These are phyloP conservation scores for Physaria fendleri DNA, from an alignment of 345 rosid genomes.

Conservation along the genomic window DNA sequence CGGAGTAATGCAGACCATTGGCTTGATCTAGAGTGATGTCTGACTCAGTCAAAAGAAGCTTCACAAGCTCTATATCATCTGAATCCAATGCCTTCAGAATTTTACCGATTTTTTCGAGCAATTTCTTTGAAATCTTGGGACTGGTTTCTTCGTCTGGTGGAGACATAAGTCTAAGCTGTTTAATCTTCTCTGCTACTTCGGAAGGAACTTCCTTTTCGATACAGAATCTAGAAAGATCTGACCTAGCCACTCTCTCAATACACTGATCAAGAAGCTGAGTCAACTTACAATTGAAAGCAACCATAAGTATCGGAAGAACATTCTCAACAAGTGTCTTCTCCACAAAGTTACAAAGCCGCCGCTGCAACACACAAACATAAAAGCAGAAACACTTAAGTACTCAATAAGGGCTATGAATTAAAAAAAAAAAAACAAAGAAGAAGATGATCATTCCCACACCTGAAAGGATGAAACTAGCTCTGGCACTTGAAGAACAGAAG, in stretches of 20 bases:
- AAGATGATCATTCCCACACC: conserved; percentile 31
- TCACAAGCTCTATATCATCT: conserved; percentile 91
- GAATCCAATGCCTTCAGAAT: conserved; percentile 90
- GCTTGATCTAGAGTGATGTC: conserved; percentile 69
- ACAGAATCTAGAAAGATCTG: conserved; percentile 63
- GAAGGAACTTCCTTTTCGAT: conserved; percentile 80
- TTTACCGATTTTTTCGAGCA: conserved; percentile 60
- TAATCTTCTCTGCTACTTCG: conserved; percentile 56
- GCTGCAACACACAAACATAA: conserved; percentile 40
- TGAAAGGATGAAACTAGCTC: conserved; percentile 86
- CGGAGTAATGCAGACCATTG: conserved; percentile 83
- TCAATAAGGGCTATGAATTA: conserved; percentile 1
- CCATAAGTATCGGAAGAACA: conserved; percentile 75
- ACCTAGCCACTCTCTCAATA: conserved; percentile 73
- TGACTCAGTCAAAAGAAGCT: conserved; percentile 79
- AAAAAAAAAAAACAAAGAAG: background rate
- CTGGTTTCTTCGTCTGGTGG: conserved; percentile 34
- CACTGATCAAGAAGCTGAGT: conserved; percentile 62
- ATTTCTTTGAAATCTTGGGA: conserved; percentile 35
- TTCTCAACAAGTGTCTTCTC: conserved; percentile 72
- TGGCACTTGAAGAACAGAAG: conserved; percentile 62
- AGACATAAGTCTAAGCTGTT: conserved; percentile 38
- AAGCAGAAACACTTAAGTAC: background rate
- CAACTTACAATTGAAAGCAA: conserved; percentile 72
- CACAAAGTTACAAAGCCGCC: conserved; percentile 75